Base-by-base conservation (phyloP, 75 land plant genomes). In the Selaginella tamariscina region DNA sequence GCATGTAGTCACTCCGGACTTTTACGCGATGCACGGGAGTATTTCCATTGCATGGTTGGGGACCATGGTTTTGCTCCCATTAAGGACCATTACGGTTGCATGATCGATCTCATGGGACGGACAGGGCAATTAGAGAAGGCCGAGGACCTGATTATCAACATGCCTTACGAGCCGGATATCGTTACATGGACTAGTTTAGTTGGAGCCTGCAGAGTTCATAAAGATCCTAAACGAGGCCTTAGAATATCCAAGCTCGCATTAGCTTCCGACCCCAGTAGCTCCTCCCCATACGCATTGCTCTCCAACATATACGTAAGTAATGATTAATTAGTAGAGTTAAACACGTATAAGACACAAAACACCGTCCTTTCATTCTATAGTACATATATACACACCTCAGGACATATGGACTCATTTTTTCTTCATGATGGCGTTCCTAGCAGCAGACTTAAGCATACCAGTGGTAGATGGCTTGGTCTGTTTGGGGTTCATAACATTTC, bases 51-150 rank as follows among this genome's bases (percentile, higher is more conserved):
- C 49, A 39, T 39, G 49, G 49, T 39, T 5, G 49, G 49, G 11
- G 49, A 39, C 15, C 49, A 39, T 15, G 49, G 49, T 15, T 5
- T 39, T 15, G 49, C 15, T 15, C 49, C n/a, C 49, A 5, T 5
- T 5, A 15, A 39, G 49, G 49, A 39, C 15, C 49, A 39, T 15
- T 39, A 5, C 49, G 49, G 49, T 15, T 39, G 85, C 64, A 55
- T 83, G 44, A 29, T 83, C 26, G 85, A 83, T 74, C 75, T 83
- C 15, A 29, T 80, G 8, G 82, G 82, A 13, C 82, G 85, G 0
- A 55, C 27, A 2, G 78, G 82, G n/a, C 65, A 72, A 56, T 68
- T 80, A 0, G 67, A 70, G 2, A 1, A 21, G 23, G 82, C 82
- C 23, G 29, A 62, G 18, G 24, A 32, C 28, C 70, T 83, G 20